Base-by-base conservation (phyloP, 2,329 filamentous ascomycete species). In the Exophiala alcalophila region DNA sequence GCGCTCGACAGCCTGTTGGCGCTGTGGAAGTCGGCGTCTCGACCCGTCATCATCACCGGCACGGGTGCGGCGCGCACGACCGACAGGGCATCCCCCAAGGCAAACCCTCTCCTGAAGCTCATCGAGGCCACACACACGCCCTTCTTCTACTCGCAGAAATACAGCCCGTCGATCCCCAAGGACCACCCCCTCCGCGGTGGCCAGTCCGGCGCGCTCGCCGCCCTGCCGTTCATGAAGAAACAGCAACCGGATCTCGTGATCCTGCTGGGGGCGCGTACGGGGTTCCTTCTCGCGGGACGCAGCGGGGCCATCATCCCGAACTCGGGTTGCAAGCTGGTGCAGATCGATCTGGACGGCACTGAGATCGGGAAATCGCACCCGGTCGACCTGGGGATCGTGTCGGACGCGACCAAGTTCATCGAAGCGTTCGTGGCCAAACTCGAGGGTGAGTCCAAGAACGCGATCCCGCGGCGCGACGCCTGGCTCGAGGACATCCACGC, bases 361-460 rank as follows among this genome's bases (percentile, higher is more conserved):
- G 69, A 71, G 46, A 69, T 71, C 3, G 67, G 67, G 2, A 63
- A 66, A n/a, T 63, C 64, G 1, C 55, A 61, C 16, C 58, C 63
- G 8, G 56, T 70, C 16, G 60, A 67, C 19, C 49, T 70, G 4
- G 68, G 66, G 1, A 66, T 72, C 21, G 60, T 70, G 2, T 65
- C 66, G 3, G 67, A 70, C 43, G 59, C 60, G 3, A 54, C 44
- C 4, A 56, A 64, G 16, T 64, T 67, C 38, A 52, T 64, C 14
- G 43, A 45, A 2, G 59, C 62, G 1, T 33, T 68, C 6, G 37
- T 53, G 4, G 33, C 21, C n/a, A 33, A 27, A 24, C n/a, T 49
- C n/a, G 16, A 23, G 10, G 10, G 6, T 2, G 7, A 21, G 8
- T 54, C 56, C 31, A 33, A 40, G 44, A 54, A 9, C 23, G 59